Evolutionary conservation across 768 basidiomycete genomes (phyloP).

Genomic region (Trametes gibbosa): DNA sequence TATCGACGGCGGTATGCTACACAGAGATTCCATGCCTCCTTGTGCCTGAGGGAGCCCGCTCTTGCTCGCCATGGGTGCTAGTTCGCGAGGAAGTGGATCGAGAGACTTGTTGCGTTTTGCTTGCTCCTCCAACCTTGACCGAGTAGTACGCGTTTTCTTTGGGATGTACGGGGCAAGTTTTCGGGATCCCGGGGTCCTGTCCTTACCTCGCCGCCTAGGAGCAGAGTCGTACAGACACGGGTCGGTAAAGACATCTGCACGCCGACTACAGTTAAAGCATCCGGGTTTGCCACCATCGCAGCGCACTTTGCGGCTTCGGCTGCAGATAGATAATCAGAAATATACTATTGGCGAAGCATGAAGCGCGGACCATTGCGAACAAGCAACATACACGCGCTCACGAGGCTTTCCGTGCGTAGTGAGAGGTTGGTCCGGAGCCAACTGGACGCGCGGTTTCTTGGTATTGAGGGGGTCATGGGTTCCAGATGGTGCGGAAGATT

Average conservation of each 20-base stretch:
- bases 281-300: conserved; percentile 2
- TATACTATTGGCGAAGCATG: background rate
- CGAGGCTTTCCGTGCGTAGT: conserved; percentile 77
- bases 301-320: background rate
- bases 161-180: conserved; percentile 1
- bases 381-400: conserved; percentile 74
- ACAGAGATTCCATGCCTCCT: too few species aligned
- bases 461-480: background rate
- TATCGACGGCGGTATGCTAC: too few species aligned
- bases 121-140: background rate
- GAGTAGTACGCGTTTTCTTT: background rate
- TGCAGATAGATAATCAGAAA: background rate
- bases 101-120: background rate
- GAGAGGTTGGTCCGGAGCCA: conserved; percentile 73
- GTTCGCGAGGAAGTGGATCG: background rate
- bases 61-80: too few species aligned
- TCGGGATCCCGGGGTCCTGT: background rate
- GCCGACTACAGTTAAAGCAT: conserved; percentile 7
- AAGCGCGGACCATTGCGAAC: conserved; percentile 61
- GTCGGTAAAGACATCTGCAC: background rate
- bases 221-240: conserved; percentile 1
- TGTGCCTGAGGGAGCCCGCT: too few species aligned
- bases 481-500: too few species aligned
- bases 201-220: background rate
- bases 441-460: conserved; percentile 19